These are phyloP conservation scores for Skeletonema menzelii DNA, from an alignment of 108 stramenopile genomes.

Conservation along the genomic window DNA sequence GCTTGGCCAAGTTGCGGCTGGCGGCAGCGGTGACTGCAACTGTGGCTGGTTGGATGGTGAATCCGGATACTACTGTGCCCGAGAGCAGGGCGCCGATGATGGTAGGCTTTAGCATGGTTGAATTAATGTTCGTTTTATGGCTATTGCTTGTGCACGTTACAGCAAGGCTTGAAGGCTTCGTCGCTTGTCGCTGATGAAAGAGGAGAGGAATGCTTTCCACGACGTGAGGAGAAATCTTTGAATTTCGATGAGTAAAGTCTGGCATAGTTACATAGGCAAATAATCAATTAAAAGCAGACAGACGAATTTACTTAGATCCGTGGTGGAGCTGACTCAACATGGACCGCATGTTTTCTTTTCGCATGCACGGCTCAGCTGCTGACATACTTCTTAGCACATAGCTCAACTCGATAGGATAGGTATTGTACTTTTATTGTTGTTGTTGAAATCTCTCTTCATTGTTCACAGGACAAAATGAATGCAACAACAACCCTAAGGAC, in stretches of 20 bases:
- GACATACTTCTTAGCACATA: no score
- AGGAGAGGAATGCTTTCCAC: no score
- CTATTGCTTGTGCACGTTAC: no score
- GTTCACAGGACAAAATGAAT: background rate
- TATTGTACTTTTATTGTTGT: no score
- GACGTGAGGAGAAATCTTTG: no score
- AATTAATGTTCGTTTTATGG: background rate
- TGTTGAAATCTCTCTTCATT: no score
- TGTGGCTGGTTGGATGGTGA: background rate
- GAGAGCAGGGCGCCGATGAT: slow-evolving; percentile 3
- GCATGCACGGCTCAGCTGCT: no score
- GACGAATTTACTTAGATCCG: background rate
- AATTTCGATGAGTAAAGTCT: background rate
- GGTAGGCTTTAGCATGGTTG: background rate
- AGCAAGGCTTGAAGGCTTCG: no score
- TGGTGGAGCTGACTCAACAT: background rate
- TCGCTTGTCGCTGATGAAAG: no score
- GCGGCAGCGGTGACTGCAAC: background rate
- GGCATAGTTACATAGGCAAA: background rate
- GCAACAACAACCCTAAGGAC: background rate
- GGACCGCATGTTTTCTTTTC: background rate
- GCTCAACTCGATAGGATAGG: no score
- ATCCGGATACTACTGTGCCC: slow-evolving; percentile 3
- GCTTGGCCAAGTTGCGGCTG: background rate
- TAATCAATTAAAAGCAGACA: background rate